Evolutionary conservation across 306 rosid genomes (phyloP).

Genomic region (Rosa chinensis): DNA sequence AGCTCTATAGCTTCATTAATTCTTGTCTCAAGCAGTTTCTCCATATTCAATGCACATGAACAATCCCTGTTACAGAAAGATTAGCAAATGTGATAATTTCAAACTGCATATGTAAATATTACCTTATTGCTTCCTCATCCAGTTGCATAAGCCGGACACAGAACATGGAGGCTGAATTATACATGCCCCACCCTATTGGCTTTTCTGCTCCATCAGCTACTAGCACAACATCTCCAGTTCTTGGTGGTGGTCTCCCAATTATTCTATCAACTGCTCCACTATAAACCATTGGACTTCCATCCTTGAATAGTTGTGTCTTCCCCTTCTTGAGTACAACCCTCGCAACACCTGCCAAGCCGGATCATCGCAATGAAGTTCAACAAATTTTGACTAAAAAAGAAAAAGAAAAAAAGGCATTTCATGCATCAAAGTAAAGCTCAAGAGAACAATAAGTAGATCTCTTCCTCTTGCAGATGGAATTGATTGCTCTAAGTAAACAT

Average conservation of each 20-base stretch:
- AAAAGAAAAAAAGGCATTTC: background rate
- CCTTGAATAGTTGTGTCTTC: slow-evolving; percentile 91
- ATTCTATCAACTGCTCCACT: slow-evolving; percentile 96
- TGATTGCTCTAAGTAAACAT: too few relatives aligned
- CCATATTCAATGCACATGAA: slow-evolving; percentile 61
- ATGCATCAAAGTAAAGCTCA: background rate
- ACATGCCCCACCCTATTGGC: slow-evolving; percentile 92
- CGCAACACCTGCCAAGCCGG: slow-evolving; percentile 65
- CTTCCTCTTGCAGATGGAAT: background rate
- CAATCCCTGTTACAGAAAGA: slow-evolving; percentile 50
- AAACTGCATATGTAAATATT: background rate
- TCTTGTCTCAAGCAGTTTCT: slow-evolving; percentile 74
- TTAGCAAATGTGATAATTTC: slow-evolving; percentile 3
- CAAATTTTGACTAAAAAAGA: background rate
- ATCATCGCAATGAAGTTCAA: slow-evolving; percentile 34
- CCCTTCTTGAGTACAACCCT: slow-evolving; percentile 90
- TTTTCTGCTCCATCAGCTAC: slow-evolving; percentile 86
- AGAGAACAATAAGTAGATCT: background rate
- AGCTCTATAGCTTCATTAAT: slow-evolving; percentile 58
- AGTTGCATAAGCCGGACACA: slow-evolving; percentile 92
- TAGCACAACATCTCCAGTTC: slow-evolving; percentile 78
- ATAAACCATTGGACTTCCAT: slow-evolving; percentile 96
- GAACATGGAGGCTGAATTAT: slow-evolving; percentile 89
- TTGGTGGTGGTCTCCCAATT: slow-evolving; percentile 88
- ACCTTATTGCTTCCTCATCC: slow-evolving; percentile 80